phyloP scores from a whole-genome alignment of 306 rosid genomes.

The Castanospermum australe region DNA sequence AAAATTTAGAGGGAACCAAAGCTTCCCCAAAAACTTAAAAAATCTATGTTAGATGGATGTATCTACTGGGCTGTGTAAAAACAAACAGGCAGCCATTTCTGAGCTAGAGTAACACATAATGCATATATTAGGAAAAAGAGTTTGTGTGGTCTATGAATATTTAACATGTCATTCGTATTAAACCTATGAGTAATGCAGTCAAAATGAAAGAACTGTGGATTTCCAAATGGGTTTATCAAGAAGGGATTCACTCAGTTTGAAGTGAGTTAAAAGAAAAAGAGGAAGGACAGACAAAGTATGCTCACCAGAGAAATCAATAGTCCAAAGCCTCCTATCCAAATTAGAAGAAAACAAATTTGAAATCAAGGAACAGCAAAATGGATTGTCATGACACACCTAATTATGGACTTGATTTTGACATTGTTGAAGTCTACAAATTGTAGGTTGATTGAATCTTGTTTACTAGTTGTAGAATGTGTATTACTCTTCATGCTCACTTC shows the following conservation, averaged over 20 bases:
- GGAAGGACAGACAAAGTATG: not conserved
- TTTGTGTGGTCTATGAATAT: not conserved
- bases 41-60: not conserved
- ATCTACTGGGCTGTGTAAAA: constrained; percentile 5
- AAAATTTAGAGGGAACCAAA: not conserved
- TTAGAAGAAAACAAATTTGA: not conserved
- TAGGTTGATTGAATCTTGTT: constrained; percentile 8
- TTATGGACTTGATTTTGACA: not conserved
- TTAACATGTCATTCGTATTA: not conserved
- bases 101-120: not conserved
- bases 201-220: not conserved
- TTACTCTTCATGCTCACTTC: not conserved
- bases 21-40: not conserved
- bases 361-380: not conserved
- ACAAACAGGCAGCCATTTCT: not conserved
- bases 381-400: not conserved
- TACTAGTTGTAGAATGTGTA: not conserved
- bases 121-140: not conserved
- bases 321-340: not conserved
- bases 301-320: not conserved
- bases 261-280: not conserved
- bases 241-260: not conserved
- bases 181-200: not conserved
- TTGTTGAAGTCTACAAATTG: not conserved
- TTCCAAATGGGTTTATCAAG: not conserved